Base-by-base conservation (phyloP, 2,329 filamentous ascomycete species). In the Trichocomaceae sp. region DNA sequence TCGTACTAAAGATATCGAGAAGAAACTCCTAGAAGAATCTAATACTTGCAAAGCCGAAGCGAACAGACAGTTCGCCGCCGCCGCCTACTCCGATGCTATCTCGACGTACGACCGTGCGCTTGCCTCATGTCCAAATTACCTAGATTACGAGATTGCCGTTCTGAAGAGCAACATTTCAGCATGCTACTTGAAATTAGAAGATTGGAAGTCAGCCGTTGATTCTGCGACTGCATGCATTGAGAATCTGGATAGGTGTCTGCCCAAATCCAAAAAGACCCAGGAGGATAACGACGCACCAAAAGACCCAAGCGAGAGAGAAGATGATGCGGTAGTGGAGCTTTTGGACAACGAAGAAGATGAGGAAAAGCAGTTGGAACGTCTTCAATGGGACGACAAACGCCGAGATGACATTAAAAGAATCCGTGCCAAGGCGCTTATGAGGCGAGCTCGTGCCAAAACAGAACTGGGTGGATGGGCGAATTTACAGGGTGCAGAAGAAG, bases 91-190 rank as follows among this genome's bases (percentile, higher is more conserved):
- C 54, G 83, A 86, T 59, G 92, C 92, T 41, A 85, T 97, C 59
- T 81, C 84, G 61, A 86, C 82, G 58, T 97, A 97, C 73, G 86
- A 90, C 64, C 83, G 86, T 61, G 91, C 93, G 20, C 77, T 95
- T 2, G 79, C 83, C 12, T 81, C 84, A 7, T 91, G 89, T 64
- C 92, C 92, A 1, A 85, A 83, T 60, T 95, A 95, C 68, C 81
- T 95, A 23, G 84, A 92, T 68, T 96, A 89, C 73, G 90, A 96
- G 62, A 79, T 92, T 59, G 90, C 91, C 23, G 88, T 97, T 9
- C 78, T 97, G 5, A 83, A 86, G 57, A 90, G 87, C 68, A 97
- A 97, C 74, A 86, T 96, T 61, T 82, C 92, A 1, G 92, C 91
- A 9, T 96, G 90, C 67, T 83, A 96, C 63, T 70, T 97, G 53